These are phyloP conservation scores for Geosmithia morbida DNA, from an alignment of 2,329 filamentous ascomycete species.

Conservation along the genomic window DNA sequence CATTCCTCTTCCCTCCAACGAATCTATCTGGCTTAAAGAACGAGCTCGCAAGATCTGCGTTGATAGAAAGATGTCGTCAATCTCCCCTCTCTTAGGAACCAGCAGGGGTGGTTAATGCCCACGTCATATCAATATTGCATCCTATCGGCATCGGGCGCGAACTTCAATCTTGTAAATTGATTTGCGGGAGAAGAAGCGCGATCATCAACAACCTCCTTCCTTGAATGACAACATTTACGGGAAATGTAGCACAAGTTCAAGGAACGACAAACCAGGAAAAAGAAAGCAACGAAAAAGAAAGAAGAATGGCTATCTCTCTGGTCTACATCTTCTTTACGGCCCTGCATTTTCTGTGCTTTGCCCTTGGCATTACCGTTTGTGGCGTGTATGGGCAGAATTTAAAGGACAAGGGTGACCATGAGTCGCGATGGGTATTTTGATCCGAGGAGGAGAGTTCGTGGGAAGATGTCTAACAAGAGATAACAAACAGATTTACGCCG, in stretches of 20 bases:
- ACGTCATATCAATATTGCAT: too few species aligned
- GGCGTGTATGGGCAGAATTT: conserved; percentile 67
- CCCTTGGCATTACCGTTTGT: conserved; percentile 61
- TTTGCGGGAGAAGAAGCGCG: too few species aligned
- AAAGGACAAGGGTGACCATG: conserved; percentile 30
- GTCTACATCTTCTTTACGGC: conserved; percentile 41
- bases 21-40: background rate
- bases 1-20: background rate
- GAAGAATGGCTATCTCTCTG: background rate
- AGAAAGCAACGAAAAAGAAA: conserved; percentile 3
- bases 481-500: conserved; percentile 48
- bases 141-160: too few species aligned
- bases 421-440: conserved; percentile 54
- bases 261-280: background rate
- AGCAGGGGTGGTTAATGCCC: too few species aligned
- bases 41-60: background rate
- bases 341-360: conserved; percentile 64
- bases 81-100: too few species aligned
- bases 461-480: background rate
- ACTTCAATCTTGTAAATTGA: too few species aligned
- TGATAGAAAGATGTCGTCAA: background rate
- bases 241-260: background rate
- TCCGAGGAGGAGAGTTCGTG: background rate
- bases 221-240: too few species aligned
- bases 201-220: too few species aligned